phyloP scores from a whole-genome alignment of 148 eudicot species.

The Vaccinium myrtillus region DNA sequence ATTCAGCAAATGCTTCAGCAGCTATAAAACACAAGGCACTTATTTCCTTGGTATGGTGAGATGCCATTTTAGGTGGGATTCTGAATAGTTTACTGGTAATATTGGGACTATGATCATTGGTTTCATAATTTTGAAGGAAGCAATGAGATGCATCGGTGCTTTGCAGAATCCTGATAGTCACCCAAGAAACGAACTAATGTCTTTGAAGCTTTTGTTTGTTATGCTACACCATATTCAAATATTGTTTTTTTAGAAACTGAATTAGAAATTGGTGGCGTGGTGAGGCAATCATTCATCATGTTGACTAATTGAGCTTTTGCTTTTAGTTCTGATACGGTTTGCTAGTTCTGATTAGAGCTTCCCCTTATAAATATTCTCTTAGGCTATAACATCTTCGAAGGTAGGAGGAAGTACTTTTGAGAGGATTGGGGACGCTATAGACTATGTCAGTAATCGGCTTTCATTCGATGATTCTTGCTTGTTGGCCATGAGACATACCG shows the following conservation, averaged over 20 bases:
- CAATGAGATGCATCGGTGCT: background rate
- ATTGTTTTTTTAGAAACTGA: background rate
- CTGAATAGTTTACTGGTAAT: background rate
- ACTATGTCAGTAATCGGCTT: slow-evolving; percentile 49
- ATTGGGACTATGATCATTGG: background rate
- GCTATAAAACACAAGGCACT: background rate
- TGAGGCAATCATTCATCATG: background rate
- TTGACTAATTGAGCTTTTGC: too few species aligned
- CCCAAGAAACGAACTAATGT: background rate
- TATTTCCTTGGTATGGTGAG: background rate
- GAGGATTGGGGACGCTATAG: slow-evolving; percentile 34
- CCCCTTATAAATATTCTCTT: slow-evolving; percentile 11
- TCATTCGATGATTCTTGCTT: slow-evolving; percentile 48
- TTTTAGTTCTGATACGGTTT: background rate
- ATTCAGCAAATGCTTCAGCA: background rate
- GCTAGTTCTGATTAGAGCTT: slow-evolving; percentile 10
- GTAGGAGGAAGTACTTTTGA: slow-evolving; percentile 38
- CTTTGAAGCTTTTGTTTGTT: background rate
- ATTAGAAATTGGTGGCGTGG: background rate
- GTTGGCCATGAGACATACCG: slow-evolving; percentile 24
- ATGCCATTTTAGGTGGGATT: background rate
- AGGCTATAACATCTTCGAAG: slow-evolving; percentile 72
- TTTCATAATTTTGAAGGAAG: background rate
- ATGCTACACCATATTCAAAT: background rate
- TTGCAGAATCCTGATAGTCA: background rate